Percentiles rank a stretch among this genome's conserved stretches.
phyloP scores from a whole-genome alignment of 2,329 filamentous ascomycete genomes.

The Zymoseptoria passerinii region DNA sequence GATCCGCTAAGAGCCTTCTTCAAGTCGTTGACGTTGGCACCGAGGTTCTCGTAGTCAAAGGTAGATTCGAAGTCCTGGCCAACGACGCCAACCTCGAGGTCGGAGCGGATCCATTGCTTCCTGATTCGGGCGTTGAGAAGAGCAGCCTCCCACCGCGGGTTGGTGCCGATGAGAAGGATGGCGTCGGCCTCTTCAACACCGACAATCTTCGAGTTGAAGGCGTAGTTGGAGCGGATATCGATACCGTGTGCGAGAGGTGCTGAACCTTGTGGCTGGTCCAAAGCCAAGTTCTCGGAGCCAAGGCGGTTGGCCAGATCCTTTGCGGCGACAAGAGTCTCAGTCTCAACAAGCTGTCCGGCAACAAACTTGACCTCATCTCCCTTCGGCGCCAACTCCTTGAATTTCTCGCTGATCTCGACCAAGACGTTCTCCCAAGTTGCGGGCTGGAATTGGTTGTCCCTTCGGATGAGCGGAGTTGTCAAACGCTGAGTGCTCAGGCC shows the following conservation, averaged over 20 bases:
- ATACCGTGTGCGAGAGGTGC: constrained; percentile 83
- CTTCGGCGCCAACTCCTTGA: constrained; percentile 69
- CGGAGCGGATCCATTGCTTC: constrained; percentile 95
- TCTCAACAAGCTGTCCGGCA: constrained; percentile 82
- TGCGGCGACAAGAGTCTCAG: constrained; percentile 88
- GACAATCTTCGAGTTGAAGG: constrained; percentile 92
- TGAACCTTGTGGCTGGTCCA: constrained; percentile 80
- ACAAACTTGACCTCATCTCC: constrained; percentile 94
- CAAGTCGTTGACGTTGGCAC: constrained; percentile 66
- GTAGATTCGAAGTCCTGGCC: constrained; percentile 89
- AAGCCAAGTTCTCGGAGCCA: constrained; percentile 87
- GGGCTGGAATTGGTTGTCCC: constrained; percentile 83
- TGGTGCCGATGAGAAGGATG: constrained; percentile 88
- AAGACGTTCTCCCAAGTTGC: constrained; percentile 94
- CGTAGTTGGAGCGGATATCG: constrained; percentile 87
- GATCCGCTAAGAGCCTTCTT: constrained; percentile 77
- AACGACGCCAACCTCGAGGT: constrained; percentile 84
- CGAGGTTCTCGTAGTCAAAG: constrained; percentile 90
- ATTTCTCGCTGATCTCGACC: constrained; percentile 74
- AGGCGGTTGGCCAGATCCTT: constrained; percentile 97
- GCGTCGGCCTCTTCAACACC: constrained; percentile 90
- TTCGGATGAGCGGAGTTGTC: constrained; percentile 82
- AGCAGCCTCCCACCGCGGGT: constrained; percentile 89
- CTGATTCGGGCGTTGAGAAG: constrained; percentile 93
- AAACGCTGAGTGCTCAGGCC: constrained; percentile 92